Evolutionary conservation across 305 asterid genomes (phyloP).

Genomic region (Plantago lanceolata): DNA sequence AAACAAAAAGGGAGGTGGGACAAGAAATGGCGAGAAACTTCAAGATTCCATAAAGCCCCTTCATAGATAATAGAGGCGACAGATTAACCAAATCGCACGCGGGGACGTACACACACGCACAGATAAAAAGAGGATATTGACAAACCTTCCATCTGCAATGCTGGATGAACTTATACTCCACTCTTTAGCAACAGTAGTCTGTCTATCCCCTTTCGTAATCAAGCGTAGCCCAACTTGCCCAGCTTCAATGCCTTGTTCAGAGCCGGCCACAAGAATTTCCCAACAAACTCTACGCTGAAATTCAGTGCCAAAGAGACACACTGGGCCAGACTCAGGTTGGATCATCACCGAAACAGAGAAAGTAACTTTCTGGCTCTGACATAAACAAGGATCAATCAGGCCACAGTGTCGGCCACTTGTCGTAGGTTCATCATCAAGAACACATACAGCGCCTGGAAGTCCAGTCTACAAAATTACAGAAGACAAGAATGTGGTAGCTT

Average conservation of each 20-base stretch:
- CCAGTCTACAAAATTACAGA: slow-evolving; percentile 62
- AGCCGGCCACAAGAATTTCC: slow-evolving; percentile 97
- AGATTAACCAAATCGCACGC: not conserved
- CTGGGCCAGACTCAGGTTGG: slow-evolving; percentile 98
- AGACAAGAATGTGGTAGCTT: slow-evolving; percentile 15
- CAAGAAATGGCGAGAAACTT: not conserved
- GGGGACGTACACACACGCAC: not conserved
- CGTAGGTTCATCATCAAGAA: slow-evolving; percentile 97
- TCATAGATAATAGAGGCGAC: not conserved
- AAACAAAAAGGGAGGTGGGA: slow-evolving; percentile 1
- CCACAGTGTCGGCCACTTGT: slow-evolving; percentile 95
- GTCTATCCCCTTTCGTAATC: slow-evolving; percentile 91
- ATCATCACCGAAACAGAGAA: slow-evolving; percentile 86
- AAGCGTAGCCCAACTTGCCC: slow-evolving; percentile 95
- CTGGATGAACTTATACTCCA: slow-evolving; percentile 93
- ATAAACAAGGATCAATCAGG: slow-evolving; percentile 70
- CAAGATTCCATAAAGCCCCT: not conserved
- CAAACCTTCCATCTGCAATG: slow-evolving; percentile 97
- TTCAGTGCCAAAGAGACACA: slow-evolving; percentile 94
- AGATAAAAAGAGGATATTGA: slow-evolving; percentile 5
- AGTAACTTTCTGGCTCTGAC: slow-evolving; percentile 77
- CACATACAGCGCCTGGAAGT: slow-evolving; percentile 84
- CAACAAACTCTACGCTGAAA: slow-evolving; percentile 78
- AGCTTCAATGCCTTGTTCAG: slow-evolving; percentile 99
- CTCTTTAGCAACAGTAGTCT: slow-evolving; percentile 81